Conservation (phyloP, 805 yeast species). For the Metschnikowia gruessii region DNA sequence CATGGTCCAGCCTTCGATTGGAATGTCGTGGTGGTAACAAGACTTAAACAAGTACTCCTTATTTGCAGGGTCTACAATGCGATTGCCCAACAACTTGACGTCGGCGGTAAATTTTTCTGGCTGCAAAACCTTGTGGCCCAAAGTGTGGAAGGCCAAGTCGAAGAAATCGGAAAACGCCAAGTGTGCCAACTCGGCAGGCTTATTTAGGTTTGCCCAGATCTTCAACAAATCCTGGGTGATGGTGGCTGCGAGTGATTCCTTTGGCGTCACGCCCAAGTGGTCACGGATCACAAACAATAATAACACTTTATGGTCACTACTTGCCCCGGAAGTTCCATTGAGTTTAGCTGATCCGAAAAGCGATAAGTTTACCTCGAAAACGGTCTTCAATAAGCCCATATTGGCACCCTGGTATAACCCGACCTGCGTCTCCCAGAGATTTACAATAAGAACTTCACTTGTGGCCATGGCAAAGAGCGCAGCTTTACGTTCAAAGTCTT, state of each 20-base stretch:
- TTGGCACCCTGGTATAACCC: conserved; percentile 98
- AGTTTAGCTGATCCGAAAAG: conserved; percentile 62
- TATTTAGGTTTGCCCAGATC: conserved; percentile 75
- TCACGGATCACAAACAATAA: conserved; percentile 89
- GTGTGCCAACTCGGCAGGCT: conserved; percentile 62
- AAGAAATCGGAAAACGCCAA: conserved; percentile 70
- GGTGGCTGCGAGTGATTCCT: conserved; percentile 65
- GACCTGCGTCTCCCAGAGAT: conserved; percentile 96
- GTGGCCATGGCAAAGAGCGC: conserved; percentile 93
- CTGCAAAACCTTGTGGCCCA: conserved; percentile 83
- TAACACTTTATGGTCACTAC: conserved; percentile 57
- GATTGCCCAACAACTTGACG: conserved; percentile 60
- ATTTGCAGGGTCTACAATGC: conserved; percentile 43
- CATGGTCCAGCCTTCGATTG: conserved; percentile 94
- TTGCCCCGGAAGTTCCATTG: conserved; percentile 1
- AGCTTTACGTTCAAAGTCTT: conserved; percentile 95
- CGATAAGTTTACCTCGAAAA: conserved; percentile 89
- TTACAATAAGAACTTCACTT: conserved; percentile 83
- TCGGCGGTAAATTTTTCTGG: conserved; percentile 64
- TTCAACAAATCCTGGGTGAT: conserved; percentile 65
- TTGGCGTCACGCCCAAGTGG: conserved; percentile 83
- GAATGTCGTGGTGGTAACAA: conserved; percentile 78
- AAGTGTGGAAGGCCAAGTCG: conserved; percentile 75
- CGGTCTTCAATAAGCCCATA: conserved; percentile 92
- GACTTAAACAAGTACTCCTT: conserved; percentile 52